phyloP scores from a whole-genome alignment of 108 stramenopile species.

The Bacterosira constricta region DNA sequence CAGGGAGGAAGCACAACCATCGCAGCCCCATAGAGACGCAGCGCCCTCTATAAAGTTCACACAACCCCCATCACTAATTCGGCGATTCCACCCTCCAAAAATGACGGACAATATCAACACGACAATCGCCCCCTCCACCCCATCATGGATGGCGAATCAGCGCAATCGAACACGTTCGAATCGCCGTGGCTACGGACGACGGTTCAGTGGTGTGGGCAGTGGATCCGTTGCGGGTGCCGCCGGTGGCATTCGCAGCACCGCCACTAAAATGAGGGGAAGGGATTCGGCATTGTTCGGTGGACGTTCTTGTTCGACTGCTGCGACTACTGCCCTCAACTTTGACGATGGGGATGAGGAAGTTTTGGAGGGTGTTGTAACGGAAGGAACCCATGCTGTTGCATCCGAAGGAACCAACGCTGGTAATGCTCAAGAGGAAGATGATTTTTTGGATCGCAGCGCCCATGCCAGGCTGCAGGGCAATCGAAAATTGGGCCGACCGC shows the following conservation, averaged over 20 bases:
- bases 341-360: conserved; percentile 6
- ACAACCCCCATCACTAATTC: too few relatives aligned
- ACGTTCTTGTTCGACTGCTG: background rate
- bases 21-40: too few relatives aligned
- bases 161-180: conserved; percentile 15
- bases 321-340: conserved; percentile 10
- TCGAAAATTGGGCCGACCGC: too few relatives aligned
- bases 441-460: too few relatives aligned
- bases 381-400: too few relatives aligned
- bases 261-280: background rate
- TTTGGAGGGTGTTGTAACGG: too few relatives aligned
- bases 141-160: conserved; percentile 30
- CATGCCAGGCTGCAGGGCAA: too few relatives aligned
- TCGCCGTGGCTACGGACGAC: conserved; percentile 24
- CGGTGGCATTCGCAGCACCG: background rate
- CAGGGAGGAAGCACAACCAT: too few relatives aligned
- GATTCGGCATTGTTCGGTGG: conserved; percentile 8
- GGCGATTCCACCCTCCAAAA: too few relatives aligned
- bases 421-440: too few relatives aligned
- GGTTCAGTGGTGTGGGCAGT: conserved; percentile 1
- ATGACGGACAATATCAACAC: background rate
- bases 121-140: conserved; percentile 14
- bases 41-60: too few relatives aligned
- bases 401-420: too few relatives aligned
- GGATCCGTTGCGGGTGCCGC: background rate